phyloP scores from a whole-genome alignment of 306 rosid species.

The Macrotyloma uniflorum region DNA sequence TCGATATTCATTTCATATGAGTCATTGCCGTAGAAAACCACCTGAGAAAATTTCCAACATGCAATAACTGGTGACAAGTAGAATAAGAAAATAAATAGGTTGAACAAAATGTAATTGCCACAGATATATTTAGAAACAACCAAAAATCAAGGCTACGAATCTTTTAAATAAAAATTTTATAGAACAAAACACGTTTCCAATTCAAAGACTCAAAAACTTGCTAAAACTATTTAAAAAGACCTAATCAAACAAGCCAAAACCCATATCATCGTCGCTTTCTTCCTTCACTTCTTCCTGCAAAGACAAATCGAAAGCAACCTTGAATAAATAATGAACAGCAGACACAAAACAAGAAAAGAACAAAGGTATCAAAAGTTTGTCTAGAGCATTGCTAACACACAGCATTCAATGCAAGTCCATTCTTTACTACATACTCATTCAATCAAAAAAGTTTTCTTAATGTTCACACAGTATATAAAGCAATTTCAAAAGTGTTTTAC shows the following conservation, averaged over 20 bases:
- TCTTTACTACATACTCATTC: background rate
- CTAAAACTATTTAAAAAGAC: slow-evolving; percentile 24
- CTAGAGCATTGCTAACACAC: background rate
- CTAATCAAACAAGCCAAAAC: slow-evolving; percentile 65
- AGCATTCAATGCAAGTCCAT: background rate
- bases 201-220: slow-evolving; percentile 5
- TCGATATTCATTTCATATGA: background rate
- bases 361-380: background rate
- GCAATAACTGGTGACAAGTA: background rate
- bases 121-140: slow-evolving; percentile 12
- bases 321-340: background rate
- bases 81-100: background rate
- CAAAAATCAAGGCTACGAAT: slow-evolving; percentile 31
- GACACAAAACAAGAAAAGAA: background rate
- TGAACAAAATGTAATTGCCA: background rate
- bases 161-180: slow-evolving; percentile 5
- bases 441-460: too few species aligned
- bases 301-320: background rate
- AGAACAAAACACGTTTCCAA: slow-evolving; percentile 28
- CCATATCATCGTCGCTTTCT: slow-evolving; percentile 71
- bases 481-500: background rate
- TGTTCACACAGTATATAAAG: too few species aligned
- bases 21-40: background rate
- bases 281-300: slow-evolving; percentile 71
- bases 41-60: background rate